Evolutionary conservation across 1,284 basidiomycete genomes (phyloP).

Genomic region (Kwoniella shivajii): DNA sequence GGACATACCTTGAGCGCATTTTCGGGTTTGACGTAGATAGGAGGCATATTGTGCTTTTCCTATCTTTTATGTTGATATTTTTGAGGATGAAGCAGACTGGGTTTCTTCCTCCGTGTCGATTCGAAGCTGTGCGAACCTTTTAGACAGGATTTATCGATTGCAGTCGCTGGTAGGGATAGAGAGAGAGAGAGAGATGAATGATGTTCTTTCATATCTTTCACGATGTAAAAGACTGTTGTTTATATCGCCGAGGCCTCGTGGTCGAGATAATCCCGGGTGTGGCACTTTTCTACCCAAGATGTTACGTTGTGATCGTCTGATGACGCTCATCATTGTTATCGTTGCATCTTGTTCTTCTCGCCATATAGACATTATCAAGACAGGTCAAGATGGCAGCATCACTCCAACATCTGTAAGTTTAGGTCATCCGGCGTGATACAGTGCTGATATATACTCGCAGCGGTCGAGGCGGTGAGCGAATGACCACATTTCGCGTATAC

Average conservation of each 20-base stretch:
- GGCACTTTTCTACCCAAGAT: slow-evolving; percentile 1
- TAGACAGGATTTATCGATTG: slow-evolving; percentile 42
- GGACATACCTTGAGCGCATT: slow-evolving; percentile 54
- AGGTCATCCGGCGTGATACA: neutral
- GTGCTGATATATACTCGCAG: slow-evolving; percentile 23
- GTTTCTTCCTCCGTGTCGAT: slow-evolving; percentile 36
- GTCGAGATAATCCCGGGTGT: neutral
- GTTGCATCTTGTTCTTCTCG: too few relatives aligned
- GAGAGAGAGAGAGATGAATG: neutral
- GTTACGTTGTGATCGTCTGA: slow-evolving; percentile 1
- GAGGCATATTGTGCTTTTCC: slow-evolving; percentile 41
- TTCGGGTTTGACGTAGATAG: slow-evolving; percentile 55
- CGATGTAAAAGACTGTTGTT: slow-evolving; percentile 3
- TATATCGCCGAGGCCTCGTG: neutral
- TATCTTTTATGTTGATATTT: neutral
- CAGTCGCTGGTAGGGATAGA: slow-evolving; percentile 27
- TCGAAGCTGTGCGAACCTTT: slow-evolving; percentile 12
- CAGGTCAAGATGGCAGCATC: slow-evolving; percentile 41
- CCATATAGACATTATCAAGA: neutral
- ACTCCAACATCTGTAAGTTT: slow-evolving; percentile 51
- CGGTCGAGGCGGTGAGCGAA: slow-evolving; percentile 48
- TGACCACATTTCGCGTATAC: neutral
- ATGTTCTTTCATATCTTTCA: neutral
- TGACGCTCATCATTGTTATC: slow-evolving; percentile 10
- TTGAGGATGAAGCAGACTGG: slow-evolving; percentile 26